Percentiles rank a stretch among this genome's conserved stretches.
These are phyloP conservation scores for Sambucus nigra DNA, from an alignment of 129 eudicot species.

Conservation along the genomic window DNA sequence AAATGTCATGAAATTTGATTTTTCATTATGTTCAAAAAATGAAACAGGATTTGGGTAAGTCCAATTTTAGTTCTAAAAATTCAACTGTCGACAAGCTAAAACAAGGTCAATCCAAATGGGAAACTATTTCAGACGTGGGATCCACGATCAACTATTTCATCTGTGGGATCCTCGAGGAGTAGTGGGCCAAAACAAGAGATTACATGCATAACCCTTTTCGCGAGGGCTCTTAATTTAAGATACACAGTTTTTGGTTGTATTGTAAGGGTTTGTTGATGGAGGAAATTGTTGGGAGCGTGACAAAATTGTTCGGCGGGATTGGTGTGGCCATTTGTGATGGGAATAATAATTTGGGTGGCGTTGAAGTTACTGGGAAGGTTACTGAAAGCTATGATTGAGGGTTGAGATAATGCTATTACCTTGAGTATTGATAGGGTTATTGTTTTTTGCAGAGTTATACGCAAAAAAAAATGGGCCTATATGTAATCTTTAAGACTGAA, in stretches of 20 bases:
- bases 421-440: constrained; percentile 43
- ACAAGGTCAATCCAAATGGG: no score
- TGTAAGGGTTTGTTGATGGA: constrained; percentile 42
- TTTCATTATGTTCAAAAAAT: no score
- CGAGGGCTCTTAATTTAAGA: constrained; percentile 13
- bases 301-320: constrained; percentile 31
- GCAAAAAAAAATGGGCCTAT: no score
- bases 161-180: constrained; percentile 30
- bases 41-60: no score
- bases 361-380: constrained; percentile 11
- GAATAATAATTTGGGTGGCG: constrained; percentile 17
- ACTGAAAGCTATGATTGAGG: constrained; percentile 53
- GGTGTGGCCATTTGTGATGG: constrained; percentile 49
- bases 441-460: constrained; percentile 33
- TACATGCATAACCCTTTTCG: constrained; percentile 35
- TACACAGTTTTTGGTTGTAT: constrained; percentile 38
- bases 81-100: no score
- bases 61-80: no score
- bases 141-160: no score
- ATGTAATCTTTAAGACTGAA: no score
- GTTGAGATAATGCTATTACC: constrained; percentile 34
- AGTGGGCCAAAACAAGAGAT: constrained; percentile 49
- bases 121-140: no score
- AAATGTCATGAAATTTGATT: no score
- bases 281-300: constrained; percentile 14